Conservation (phyloP, 1,139 yeast species). For the Debaryomyces robertsiae region DNA sequence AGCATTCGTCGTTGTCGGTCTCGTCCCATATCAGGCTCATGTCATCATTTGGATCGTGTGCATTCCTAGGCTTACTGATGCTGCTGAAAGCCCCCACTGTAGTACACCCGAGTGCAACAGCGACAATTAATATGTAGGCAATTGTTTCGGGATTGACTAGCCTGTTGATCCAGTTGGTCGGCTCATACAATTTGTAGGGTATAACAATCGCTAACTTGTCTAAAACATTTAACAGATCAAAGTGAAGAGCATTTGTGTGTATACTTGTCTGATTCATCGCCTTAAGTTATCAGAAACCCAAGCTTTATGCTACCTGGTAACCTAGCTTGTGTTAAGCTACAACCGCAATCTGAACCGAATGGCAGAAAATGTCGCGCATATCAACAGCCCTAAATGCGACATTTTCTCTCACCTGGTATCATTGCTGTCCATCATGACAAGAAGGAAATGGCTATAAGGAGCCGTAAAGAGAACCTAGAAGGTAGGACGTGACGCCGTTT, state of each 20-base stretch:
- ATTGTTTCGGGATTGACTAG: slow-evolving; percentile 11
- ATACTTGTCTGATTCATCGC: slow-evolving; percentile 5
- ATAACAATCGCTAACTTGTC: slow-evolving; percentile 17
- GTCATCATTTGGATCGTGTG: slow-evolving; percentile 40
- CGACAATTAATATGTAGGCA: slow-evolving; percentile 13
- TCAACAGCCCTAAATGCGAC: no score
- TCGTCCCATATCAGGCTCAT: slow-evolving; percentile 44
- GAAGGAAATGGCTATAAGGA: no score
- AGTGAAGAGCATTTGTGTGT: slow-evolving; percentile 1
- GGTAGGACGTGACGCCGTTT: no score
- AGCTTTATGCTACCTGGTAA: no score
- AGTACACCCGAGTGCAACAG: slow-evolving; percentile 33
- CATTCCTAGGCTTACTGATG: slow-evolving; percentile 45
- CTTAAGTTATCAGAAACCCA: no score
- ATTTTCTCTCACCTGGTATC: no score
- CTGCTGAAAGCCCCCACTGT: slow-evolving; percentile 44
- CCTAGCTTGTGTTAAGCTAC: not conserved
- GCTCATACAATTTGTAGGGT: slow-evolving; percentile 13
- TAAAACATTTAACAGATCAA: slow-evolving; percentile 7
- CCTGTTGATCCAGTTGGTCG: slow-evolving; percentile 1
- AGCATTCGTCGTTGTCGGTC: slow-evolving; percentile 42
- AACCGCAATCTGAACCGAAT: not conserved
- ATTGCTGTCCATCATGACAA: no score
- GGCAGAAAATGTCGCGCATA: no score
- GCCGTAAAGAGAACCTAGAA: no score